Base-by-base conservation (phyloP, 2,329 filamentous ascomycete species). In the Fusarium dimerum region DNA sequence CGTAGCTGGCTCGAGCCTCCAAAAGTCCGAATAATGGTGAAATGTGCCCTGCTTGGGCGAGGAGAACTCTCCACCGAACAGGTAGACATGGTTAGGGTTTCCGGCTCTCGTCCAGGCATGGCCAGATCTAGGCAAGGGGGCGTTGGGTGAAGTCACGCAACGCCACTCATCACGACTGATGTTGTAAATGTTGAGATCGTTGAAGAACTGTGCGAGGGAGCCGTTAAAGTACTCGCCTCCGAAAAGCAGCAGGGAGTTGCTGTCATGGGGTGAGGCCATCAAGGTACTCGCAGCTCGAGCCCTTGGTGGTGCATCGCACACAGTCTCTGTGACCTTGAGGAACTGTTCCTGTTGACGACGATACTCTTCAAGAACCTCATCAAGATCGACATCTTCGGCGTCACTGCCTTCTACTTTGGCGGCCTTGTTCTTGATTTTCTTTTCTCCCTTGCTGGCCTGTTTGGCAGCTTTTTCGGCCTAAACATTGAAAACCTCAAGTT, bases 21-120 rank as follows among this genome's bases (percentile, higher is more conserved):
- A 99, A 71, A 99, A 97, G 74, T 97, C 94, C 66, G 96, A 96
- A 76, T 99, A 99, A 73, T 99, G 94, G 71, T 99, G 97, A 67
- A 99, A 99, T 0, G 93, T 97, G 5, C 94, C 94, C 73, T 97
- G 94, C 70, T 97, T 97, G 2, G 94, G 94, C 29, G 88, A 93
- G 52, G 90, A 95, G 71, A 99, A 99, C 73, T 99, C 94, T 55
- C 93, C 94, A 59, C 94, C 94, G 67, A 97, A 97, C 15, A 99
- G 76, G 70, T 96, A 99, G 47, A 97, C 83, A 34, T 89, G 86
- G 57, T 88, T 89, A 15, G 87, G 78, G 72, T 97, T 96, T 44
- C 89, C 90, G 51, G 90, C 92, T 52, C 92, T 84, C 65, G 90
- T 95, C 91, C 92, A 97, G 15, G 94, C 93, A 79, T 97, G 94